Evolutionary conservation across 2,329 filamentous ascomycete genomes (phyloP), one percentile per base, ranked within the genome.

Genomic region (Nannizziopsis arthrosporioides): DNA sequence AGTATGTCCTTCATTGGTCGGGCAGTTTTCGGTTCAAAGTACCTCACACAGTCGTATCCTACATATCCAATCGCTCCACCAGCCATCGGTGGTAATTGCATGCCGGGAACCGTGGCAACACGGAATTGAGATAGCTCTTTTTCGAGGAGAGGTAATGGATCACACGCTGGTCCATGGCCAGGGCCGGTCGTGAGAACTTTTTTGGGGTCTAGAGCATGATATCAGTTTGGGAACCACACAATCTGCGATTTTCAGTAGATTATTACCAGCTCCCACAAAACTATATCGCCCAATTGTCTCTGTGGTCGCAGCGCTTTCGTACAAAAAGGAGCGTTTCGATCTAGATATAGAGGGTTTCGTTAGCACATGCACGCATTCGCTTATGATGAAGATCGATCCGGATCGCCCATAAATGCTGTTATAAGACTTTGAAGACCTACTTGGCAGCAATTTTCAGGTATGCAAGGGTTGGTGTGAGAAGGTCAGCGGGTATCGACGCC

Each of bases 21-120:
- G 19, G 81, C 82, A n/a, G 92, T 96, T 75, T 89, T 93, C 53
- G 92, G 92, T 73, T 98, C 92, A 58, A 98, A 98, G 69, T 96
- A 96, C 61, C 83, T 82, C 59, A 98, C 86, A 66, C 92, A 98
- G 64, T 98, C 92, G 63, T 98, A 98, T 46, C 89, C 89, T 5
- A 96, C 87, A 65, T 96, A 98, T 51, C 92, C 92, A 59, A 98
- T 87, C 10, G 89, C 92, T 43, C 92, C 92, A 36, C 89, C 92
- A 0, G 85, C 86, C 69, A 98, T 72, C 19, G 86, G 85, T 44
- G 92, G 92, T 34, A 98, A 75, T 58, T 77, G 78, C 59, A 96
- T 71, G 1, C 82, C 85, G 0, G 92, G 89, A 2, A 98, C 79
- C 36, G 85, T 78, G 31, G 88, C 84, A 54, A 95, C 85, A 19